Base-by-base conservation (phyloP, 2,329 filamentous ascomycete species). In the Meredithiella fracta region DNA sequence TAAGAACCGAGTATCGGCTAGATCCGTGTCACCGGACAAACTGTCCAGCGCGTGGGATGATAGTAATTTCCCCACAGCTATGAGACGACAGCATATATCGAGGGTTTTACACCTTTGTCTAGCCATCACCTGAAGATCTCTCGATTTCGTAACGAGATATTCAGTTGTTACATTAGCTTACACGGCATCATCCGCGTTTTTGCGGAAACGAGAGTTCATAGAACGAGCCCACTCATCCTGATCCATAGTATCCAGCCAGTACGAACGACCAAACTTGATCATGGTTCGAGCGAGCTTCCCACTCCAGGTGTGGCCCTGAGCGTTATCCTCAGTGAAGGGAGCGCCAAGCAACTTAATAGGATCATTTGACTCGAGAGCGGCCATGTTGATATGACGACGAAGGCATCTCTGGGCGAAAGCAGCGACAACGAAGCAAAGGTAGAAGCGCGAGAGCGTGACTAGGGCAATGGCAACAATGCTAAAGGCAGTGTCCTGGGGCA, bases 401-500 rank as follows among this genome's bases (percentile, higher is more conserved):
- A 96, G 70, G 14, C 86, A 83, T 65, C 83, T 79, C 60, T 87
- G 79, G 2, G 90, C 87, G 67, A 86, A 92, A 5, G 86, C 81
- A 69, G 94, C 81, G 66, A 94, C 80, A 55, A 96, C 77, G 38
- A 95, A 72, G 62, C 85, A 80, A 63, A 94, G 90, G 71, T 96
- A 96, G 29, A 89, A 67, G 29, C 90, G 78, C 42, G 94, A 73
- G 11, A 83, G 72, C 69, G 85, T 94, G 60, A 95, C 77, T 1
- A 76, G 68, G 31, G 78, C 76, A 59, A 95, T 86, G 55, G 94
- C 74, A 9, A 83, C 72, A 67, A 96, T 84, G 68, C 85, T 91
- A 60, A 86, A 83, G 70, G 63, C 80, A 74, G 68, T 83, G 74
- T 71, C 83, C 71, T 66, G 86, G 1, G 70, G 69, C 58, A 70